Percentiles rank a stretch among this genome's conserved stretches.
Conservation (phyloP, 2,329 filamentous ascomycete species). For the Fusarium brevicatenulatum region DNA sequence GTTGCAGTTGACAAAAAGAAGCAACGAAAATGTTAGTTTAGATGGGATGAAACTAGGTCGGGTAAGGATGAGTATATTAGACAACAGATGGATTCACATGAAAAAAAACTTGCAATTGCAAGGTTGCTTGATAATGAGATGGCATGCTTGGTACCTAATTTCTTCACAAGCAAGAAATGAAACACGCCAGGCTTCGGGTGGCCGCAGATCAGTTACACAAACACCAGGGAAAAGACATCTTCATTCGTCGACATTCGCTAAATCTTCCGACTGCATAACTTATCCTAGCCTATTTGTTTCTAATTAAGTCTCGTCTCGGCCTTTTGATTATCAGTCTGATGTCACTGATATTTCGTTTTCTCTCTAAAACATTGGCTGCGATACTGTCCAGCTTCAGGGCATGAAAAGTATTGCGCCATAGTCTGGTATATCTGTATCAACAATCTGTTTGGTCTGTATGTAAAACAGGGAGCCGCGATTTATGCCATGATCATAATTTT, state of each 20-base stretch:
- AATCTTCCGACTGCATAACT: constrained; percentile 26
- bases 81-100: constrained; percentile 4
- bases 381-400: background rate
- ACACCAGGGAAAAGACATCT: background rate
- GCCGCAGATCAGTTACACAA: constrained; percentile 15
- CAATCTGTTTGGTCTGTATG: background rate
- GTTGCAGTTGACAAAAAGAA: background rate
- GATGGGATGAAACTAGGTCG: background rate
- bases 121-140: background rate
- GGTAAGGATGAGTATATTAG: background rate
- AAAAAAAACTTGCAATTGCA: background rate
- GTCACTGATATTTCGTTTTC: constrained; percentile 4
- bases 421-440: background rate
- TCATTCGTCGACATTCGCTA: constrained; percentile 6
- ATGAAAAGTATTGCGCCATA: background rate
- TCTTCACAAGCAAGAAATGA: constrained; percentile 24
- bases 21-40: background rate
- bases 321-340: constrained; percentile 8
- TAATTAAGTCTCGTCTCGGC: background rate
- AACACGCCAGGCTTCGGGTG: constrained; percentile 30
- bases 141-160: constrained; percentile 20
- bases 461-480: background rate
- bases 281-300: constrained; percentile 18
- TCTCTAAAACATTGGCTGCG: background rate
- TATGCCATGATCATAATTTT: background rate